Base-by-base conservation (phyloP, 805 yeast species). In the Starmerella floris region DNA sequence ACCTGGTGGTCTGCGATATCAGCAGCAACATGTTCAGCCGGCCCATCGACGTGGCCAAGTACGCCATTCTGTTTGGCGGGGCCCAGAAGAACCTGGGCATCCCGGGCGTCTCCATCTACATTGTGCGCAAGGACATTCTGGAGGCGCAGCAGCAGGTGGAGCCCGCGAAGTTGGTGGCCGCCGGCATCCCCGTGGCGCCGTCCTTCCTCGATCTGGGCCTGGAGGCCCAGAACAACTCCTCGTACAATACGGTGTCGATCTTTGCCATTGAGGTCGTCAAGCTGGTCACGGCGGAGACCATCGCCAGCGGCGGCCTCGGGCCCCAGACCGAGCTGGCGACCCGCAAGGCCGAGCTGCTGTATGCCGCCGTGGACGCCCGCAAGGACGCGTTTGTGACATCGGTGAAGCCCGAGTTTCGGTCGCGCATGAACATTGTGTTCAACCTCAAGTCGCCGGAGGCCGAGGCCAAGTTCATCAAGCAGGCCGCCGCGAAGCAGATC, bases 1-100 rank as follows among this genome's bases (percentile, higher is more conserved):
- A 40, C 35, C 31, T 30, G 5, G 46, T 48, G 3, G 95, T 85
- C 15, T 88, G 94, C 23, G 99, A 91, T 61, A 77, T 88, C 79
- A 87, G 96, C 2, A 87, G 96, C 36, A 84, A 88, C 62, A 79
- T 91, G 57, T 68, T 91, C 51, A 83, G 95, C 20, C 78, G 81
- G 52, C 66, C 72, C 51, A 62, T 91, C 39, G 95, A 88, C 55
- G 79, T 91, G 33, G 66, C 82, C 43, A 78, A 83, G 62, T 88
- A 74, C 58, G 97, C 95, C 40, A 66, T 85, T 23, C 78, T 91
- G 48, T 77, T 87, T 74, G 98, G 95, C 17, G 99, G 99, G 49
- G 99, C 97, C 23, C 99, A 91, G 65, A 91, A 91, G 65, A 91
- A 91, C 62, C 84, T 91, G 58, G 98, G 99, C 42, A 67, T 91